Evolutionary conservation across 164 flowering plant genomes (phyloP).

Genomic region (Nymphaea thermarum): DNA sequence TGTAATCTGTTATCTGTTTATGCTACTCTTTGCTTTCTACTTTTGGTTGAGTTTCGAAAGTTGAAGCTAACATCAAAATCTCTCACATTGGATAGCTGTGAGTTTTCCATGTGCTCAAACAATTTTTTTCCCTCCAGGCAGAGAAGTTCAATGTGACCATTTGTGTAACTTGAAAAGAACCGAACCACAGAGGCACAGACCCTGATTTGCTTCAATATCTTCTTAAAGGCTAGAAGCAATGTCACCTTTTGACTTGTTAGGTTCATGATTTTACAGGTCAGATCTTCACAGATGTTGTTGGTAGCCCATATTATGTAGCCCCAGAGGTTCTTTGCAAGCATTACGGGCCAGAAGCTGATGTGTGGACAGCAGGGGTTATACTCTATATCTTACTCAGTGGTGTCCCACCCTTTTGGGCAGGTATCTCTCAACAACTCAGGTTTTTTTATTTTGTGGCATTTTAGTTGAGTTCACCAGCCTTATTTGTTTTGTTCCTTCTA

Average conservation of each 20-base stretch:
- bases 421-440: slow-evolving; percentile 16
- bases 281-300: slow-evolving; percentile 89
- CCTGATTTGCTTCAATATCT: no score
- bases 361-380: slow-evolving; percentile 98
- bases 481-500: slow-evolving; percentile 8
- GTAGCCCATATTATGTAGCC: slow-evolving; percentile 98
- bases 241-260: background rate
- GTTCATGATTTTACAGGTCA: slow-evolving; percentile 39
- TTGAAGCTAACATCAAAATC: background rate
- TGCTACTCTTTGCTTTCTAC: background rate
- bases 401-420: slow-evolving; percentile 99
- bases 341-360: slow-evolving; percentile 95
- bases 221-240: background rate
- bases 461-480: background rate
- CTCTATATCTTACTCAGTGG: slow-evolving; percentile 88
- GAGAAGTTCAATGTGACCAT: no score
- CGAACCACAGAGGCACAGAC: no score
- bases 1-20: background rate
- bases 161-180: no score
- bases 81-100: background rate
- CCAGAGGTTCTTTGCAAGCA: slow-evolving; percentile 96
- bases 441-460: no score
- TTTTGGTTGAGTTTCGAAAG: background rate
- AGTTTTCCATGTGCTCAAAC: no score
- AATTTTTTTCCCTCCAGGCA: no score